Percentiles rank a stretch among this genome's conserved stretches.
phyloP scores from a whole-genome alignment of 192 early-diverging fungal genomes.

The Glomus cerebriforme region DNA sequence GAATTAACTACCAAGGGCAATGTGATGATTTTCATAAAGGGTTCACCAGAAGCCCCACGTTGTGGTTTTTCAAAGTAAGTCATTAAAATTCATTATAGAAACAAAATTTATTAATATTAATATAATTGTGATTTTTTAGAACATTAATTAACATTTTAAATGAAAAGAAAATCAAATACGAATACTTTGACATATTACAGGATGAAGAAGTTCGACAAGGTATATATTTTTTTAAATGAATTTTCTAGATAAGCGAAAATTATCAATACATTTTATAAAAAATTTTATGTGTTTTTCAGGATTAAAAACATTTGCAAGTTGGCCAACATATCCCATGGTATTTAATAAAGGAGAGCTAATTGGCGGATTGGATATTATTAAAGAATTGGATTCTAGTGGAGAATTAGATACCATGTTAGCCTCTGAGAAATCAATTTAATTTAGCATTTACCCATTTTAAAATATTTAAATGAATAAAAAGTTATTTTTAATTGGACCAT shows the following conservation, averaged over 20 bases:
- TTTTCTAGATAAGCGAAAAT: neutral
- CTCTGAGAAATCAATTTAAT: too few species aligned
- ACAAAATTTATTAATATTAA: too few species aligned
- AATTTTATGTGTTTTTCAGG: constrained; percentile 40
- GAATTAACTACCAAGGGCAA: too few species aligned
- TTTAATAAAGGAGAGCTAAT: constrained; percentile 71
- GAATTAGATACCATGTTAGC: constrained; percentile 51
- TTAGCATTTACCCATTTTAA: too few species aligned
- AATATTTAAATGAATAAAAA: too few species aligned
- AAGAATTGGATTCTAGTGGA: constrained; percentile 81
- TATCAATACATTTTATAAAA: too few species aligned
- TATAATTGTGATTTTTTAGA: constrained; percentile 33
- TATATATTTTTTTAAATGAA: constrained; percentile 5
- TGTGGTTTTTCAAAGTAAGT: too few species aligned
- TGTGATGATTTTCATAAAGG: too few species aligned
- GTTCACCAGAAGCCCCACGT: too few species aligned
- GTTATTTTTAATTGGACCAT: too few species aligned
- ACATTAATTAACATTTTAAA: constrained; percentile 77
- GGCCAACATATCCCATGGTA: constrained; percentile 93
- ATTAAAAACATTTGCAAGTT: constrained; percentile 85
- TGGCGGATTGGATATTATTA: constrained; percentile 94
- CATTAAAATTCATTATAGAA: too few species aligned
- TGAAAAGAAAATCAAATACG: constrained; percentile 75
- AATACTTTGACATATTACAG: constrained; percentile 89
- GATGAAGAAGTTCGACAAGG: constrained; percentile 93